Evolutionary conservation across 2,329 filamentous ascomycete species (phyloP), one percentile per base, ranked within the genome.

Genomic region (Trichophyton schoenleinii): DNA sequence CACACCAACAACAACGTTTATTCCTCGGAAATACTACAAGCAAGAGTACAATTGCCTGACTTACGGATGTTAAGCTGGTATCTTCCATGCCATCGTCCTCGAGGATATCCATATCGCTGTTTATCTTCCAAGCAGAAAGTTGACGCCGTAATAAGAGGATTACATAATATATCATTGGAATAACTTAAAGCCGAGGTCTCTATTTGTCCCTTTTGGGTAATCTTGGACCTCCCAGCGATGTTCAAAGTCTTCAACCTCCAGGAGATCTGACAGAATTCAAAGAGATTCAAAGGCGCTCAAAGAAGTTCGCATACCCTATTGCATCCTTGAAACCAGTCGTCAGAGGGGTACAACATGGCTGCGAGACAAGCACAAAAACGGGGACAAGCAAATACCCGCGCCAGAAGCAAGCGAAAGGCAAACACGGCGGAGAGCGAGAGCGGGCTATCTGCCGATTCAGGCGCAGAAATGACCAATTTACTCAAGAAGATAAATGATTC

Each of bases 401-500:
- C 34, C 8, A 42, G 46, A 20, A n/a, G 11, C 18, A 22, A n/a
- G 13, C 18, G 28, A 7, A 58, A 36, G 42, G 22, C 58, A n/a
- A n/a, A 48, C 20, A 58, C 58, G 11, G 3, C n/a, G 18, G 34
- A 53, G n/a, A 55, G 58, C 20, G 59, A 60, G 6, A 48, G 44
- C 11, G 60, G 49, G 31, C 18, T 28, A 42, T 63, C 53, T 15
- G 41, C 20, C 25, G 59, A 60, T 28, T 34, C 61, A n/a, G 36
- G 58, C n/a, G 41, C 34, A 15, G 44, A 59, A 20, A 41, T 57
- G 15, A 59, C 60, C 42, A 57, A 62, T 60, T 18, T 65, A 18
- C 44, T 66, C 8, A 65, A 61, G 60, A 60, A 60, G n/a, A 44
- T 63, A 20, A 63, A 62, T 13, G 61, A 58, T 52, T 61, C 66